Evolutionary conservation across 2,329 filamentous ascomycete genomes (phyloP), one percentile per base, ranked within the genome.

Genomic region (Botrytis sinoallii): DNA sequence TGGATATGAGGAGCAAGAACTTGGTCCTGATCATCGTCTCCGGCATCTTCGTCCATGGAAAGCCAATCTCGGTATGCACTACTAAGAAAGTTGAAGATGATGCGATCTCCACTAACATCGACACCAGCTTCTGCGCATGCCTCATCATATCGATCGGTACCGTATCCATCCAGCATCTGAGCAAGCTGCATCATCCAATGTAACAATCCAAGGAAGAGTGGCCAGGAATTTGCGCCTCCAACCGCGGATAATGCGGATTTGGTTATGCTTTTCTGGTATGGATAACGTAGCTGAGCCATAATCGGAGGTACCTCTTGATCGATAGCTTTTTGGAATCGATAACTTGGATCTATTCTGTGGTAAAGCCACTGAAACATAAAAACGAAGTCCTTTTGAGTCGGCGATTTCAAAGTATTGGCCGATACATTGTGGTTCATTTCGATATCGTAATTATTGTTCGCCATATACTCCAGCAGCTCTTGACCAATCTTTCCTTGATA

Each of bases 101-200:
- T 97, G 75, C 94, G 91, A 82, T 99, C 95, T 7, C 93, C 93
- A 18, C 88, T 91, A 42, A 98, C 91, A 82, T 99, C 96, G 64
- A 96, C 89, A 2, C 95, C 96, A 44, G 90, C 91, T 79, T 98
- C 95, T 60, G 92, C 87, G 81, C 94, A 98, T 1, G 94, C 95
- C 70, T 97, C 92, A 77, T 98, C 94, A 82, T 97, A 99, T 65
- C 90, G 90, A 74, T 94, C 92, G 72, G 85, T 83, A 1, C 89
- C 86, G 80, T 95, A 98, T 35, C 92, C 89, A 75, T 98, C 95
- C 80, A 98, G 89, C 91, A 98, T 97, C 78, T 95, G 91, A 7
- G 94, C 93, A 70, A 99, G 86, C 83, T 98, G 95, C 95, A 99
- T 97, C 90, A 99, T 95, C 96, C 96, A 99, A 84, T 99, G 95